Conservation (phyloP, 352 stramenopile species). For the Paralagenidium karlingii region DNA sequence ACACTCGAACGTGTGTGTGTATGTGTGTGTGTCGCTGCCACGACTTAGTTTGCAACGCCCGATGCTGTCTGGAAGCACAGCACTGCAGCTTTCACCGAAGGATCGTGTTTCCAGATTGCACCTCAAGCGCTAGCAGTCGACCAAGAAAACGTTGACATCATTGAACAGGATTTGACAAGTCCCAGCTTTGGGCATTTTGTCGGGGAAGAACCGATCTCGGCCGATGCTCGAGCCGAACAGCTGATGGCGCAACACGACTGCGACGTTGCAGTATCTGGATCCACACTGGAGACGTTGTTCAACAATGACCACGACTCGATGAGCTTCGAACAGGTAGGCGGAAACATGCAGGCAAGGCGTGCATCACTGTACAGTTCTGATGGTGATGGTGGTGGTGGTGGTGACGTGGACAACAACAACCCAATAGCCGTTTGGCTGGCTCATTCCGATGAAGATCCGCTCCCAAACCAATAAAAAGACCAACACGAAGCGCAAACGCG, state of each 20-base stretch:
- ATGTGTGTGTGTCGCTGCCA: slow-evolving; percentile 15
- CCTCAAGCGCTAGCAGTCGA: slow-evolving; percentile 5
- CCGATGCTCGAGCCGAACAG: slow-evolving; percentile 28
- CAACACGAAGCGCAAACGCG: slow-evolving; percentile 11
- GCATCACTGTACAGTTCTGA: not conserved
- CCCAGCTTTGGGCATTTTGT: slow-evolving; percentile 3
- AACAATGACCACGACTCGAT: slow-evolving; percentile 23
- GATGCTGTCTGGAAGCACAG: slow-evolving; percentile 21
- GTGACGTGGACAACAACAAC: too few relatives aligned
- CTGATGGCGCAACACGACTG: slow-evolving; percentile 62
- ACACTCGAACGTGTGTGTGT: too few relatives aligned
- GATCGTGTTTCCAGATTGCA: slow-evolving; percentile 7
- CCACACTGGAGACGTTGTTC: slow-evolving; percentile 57
- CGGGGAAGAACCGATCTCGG: slow-evolving; percentile 22
- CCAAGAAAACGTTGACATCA: not conserved
- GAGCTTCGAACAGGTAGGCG: slow-evolving; percentile 3
- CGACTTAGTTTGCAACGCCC: not conserved
- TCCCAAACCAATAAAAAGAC: slow-evolving; percentile 15
- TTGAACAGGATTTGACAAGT: not conserved
- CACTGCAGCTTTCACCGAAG: slow-evolving; percentile 21
- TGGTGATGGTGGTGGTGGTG: too few relatives aligned
- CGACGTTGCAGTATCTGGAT: slow-evolving; percentile 54
- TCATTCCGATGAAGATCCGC: slow-evolving; percentile 44
- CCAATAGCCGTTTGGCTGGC: slow-evolving; percentile 30
- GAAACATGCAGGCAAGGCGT: not conserved